A percentile compares a stretch with the other conserved stretches of the same genome.
Evolutionary conservation across 345 rosid genomes (phyloP).

Genomic region (Barbarea vulgaris): DNA sequence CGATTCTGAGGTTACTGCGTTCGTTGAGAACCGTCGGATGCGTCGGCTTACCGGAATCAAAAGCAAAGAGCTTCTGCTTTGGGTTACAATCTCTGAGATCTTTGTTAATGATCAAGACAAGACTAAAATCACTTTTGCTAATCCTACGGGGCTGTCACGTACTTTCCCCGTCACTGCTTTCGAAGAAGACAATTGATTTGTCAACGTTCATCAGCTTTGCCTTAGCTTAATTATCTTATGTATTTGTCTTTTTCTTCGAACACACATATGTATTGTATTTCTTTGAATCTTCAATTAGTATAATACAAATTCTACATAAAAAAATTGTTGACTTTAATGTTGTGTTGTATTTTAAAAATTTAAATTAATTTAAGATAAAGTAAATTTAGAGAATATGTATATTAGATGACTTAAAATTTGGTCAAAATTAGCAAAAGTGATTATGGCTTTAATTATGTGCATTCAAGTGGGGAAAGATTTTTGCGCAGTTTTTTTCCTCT

Average conservation of each 20-base stretch:
- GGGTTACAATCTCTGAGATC: constrained; percentile 63
- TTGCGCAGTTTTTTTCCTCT: too few relatives aligned
- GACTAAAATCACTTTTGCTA: constrained; percentile 51
- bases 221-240: not conserved
- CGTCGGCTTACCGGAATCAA: constrained; percentile 52
- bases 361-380: too few relatives aligned
- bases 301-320: too few relatives aligned
- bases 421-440: too few relatives aligned
- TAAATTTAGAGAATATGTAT: not conserved
- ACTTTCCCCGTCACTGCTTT: constrained; percentile 63
- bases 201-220: constrained; percentile 4
- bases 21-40: constrained; percentile 57
- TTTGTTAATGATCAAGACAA: constrained; percentile 39
- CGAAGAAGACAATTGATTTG: constrained; percentile 32
- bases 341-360: too few relatives aligned
- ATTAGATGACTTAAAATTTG: not conserved
- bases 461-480: too few relatives aligned
- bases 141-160: constrained; percentile 52
- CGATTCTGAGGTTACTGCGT: constrained; percentile 55
- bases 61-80: constrained; percentile 59
- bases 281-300: not conserved
- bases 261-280: not conserved
- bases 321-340: not conserved
- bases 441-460: too few relatives aligned
- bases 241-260: not conserved